Base-by-base conservation (phyloP, 2,329 filamentous ascomycete genomes). In the Apiospora koreana region DNA sequence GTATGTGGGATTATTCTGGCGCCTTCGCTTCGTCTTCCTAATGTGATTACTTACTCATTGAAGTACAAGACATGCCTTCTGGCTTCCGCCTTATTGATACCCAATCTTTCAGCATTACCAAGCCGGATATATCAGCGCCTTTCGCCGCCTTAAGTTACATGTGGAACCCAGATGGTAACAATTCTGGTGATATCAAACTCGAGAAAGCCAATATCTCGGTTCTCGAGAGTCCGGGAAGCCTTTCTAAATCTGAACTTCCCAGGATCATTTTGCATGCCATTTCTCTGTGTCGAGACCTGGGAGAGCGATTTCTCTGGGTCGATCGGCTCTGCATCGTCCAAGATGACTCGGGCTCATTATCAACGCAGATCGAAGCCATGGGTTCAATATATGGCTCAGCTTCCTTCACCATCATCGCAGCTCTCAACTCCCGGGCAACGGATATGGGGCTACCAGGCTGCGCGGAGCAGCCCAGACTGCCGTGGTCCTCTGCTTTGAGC, bases 301-400 rank as follows among this genome's bases (percentile, higher is more conserved):
- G 65, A 10, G n/a, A 67, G n/a, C n/a, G 21, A 10, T 67, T 16
- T 46, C 35, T 67, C 25, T 67, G 65, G 65, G 21, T 67, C 3
- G 65, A 67, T 9, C 42, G 65, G 21, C 65, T 67, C 18, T 67
- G 65, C 42, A 48, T 67, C 31, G 23, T 67, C 5, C 65, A 67
- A 10, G 65, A 67, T 10, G 65, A 48, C 42, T 1, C 2, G 12
- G 48, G 28, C 4, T 2, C n/a, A 12, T 28, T 28, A 12, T 16
- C 23, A 6, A 54, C 12, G 23, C 48, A 54, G 23, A 28, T 54
- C 14, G 3, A 28, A 2, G 48, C 48, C 4, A 54, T 54, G 48
- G 38, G 9, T 48, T 31, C 7, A 1, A 45, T 46, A 21, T 54
- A 54, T 28, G 23, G 23, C 12, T 28, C 12, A 14, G 48, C 48